Percentiles rank a stretch among this genome's conserved stretches.
phyloP scores from a whole-genome alignment of 306 rosid genomes.

The Urtica urens region DNA sequence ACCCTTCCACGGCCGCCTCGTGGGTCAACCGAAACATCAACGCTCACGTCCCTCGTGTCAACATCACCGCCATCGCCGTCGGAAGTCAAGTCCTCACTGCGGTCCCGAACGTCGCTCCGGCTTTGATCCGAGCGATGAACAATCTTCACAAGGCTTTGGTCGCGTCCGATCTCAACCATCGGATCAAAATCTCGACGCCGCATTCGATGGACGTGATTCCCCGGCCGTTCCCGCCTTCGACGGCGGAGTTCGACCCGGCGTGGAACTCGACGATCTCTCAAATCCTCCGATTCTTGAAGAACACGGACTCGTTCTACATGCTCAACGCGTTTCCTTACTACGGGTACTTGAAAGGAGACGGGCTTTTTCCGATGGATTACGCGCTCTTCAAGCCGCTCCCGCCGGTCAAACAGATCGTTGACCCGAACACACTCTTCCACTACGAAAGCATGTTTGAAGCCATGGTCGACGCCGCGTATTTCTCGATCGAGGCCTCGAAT shows the following conservation, averaged over 20 bases:
- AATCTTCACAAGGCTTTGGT: constrained; percentile 67
- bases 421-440: constrained; percentile 74
- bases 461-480: constrained; percentile 84
- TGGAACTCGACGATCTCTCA: constrained; percentile 60
- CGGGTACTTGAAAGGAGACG: constrained; percentile 59
- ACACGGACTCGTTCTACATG: constrained; percentile 72
- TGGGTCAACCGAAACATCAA: constrained; percentile 78
- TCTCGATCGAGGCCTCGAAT: constrained; percentile 57
- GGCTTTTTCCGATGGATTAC: constrained; percentile 78
- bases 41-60: constrained; percentile 68
- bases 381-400: constrained; percentile 75
- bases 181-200: constrained; percentile 73
- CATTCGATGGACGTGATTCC: constrained; percentile 73
- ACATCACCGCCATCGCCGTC: constrained; percentile 74
- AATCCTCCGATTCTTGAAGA: constrained; percentile 62
- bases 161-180: constrained; percentile 63
- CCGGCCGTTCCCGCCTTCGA: constrained; percentile 74
- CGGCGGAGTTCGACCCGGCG: constrained; percentile 60
- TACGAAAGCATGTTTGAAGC: constrained; percentile 91
- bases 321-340: constrained; percentile 63
- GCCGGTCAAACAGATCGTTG: constrained; percentile 84
- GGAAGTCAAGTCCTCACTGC: constrained; percentile 82
- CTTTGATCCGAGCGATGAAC: constrained; percentile 76
- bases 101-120: constrained; percentile 60
- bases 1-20: constrained; percentile 63